Percentiles rank a stretch among this genome's conserved stretches.
These are phyloP conservation scores for Bauhinia variegata DNA, from an alignment of 306 rosid species.

Conservation along the genomic window DNA sequence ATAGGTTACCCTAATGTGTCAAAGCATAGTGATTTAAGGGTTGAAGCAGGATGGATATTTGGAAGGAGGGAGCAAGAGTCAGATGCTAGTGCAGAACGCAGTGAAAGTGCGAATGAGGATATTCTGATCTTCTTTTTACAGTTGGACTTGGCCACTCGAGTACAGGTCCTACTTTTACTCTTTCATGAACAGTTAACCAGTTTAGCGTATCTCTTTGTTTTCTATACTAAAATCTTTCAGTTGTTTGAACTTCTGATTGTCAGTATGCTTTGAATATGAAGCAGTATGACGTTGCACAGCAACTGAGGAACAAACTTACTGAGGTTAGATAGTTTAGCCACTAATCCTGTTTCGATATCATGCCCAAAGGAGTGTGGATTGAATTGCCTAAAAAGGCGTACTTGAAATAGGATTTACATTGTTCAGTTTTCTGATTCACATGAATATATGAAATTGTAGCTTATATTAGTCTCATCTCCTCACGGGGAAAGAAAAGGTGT, in stretches of 20 bases:
- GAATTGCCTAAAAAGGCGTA: neutral
- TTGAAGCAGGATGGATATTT: conserved; percentile 82
- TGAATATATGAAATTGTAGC: conserved; percentile 5
- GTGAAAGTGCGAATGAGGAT: conserved; percentile 88
- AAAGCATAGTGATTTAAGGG: conserved; percentile 49
- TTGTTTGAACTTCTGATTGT: conserved; percentile 37
- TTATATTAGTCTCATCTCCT: too few species aligned
- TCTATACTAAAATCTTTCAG: conserved; percentile 19
- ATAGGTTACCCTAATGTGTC: conserved; percentile 44
- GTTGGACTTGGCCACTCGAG: conserved; percentile 89
- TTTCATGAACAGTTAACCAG: conserved; percentile 6
- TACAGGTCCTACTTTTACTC: conserved; percentile 58
- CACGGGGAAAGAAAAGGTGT: neutral
- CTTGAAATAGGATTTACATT: conserved; percentile 15
- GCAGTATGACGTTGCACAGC: conserved; percentile 83
- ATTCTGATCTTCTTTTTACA: conserved; percentile 87
- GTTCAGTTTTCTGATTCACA: conserved; percentile 17
- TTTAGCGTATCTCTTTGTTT: conserved; percentile 18
- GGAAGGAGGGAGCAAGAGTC: conserved; percentile 65
- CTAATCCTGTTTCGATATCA: conserved; percentile 3
- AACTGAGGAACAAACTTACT: conserved; percentile 80
- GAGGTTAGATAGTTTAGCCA: conserved; percentile 61
- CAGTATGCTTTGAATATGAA: conserved; percentile 89
- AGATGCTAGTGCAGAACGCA: conserved; percentile 76
- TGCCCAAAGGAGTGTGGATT: conserved; percentile 25